Evolutionary conservation across 805 yeast species (phyloP), one percentile per base, ranked within the genome.

Genomic region (Metschnikowia borealis): DNA sequence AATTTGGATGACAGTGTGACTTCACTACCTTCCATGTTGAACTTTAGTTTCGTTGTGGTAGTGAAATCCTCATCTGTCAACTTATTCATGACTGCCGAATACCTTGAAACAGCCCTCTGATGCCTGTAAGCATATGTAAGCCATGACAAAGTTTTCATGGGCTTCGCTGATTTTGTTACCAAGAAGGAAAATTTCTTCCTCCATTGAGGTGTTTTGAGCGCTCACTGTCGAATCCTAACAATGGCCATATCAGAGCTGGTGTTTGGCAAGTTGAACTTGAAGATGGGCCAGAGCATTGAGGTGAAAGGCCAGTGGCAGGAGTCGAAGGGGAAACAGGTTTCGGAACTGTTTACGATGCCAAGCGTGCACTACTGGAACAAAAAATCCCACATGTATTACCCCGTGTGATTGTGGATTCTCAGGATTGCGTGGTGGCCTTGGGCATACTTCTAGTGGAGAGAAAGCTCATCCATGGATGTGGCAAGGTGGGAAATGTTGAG

Each of bases 51-150:
- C 58, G 89, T 86, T 21, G 83, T 82, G 10, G 80, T 71, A 33
- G 68, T 72, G 65, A 91, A 94, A 64, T 92, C 97, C 14, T 72
- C 77, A 44, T 82, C 85, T 1, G 77, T 78, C 38, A 94, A 70
- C 17, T 85, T 84, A 48, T 85, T 80, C 80, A 89, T 87, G 10
- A 85, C 77, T 35, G 96, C 95, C 0, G 97, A 88, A 61, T 96
- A 86, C 51, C 97, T 75, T 3, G 96, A 89, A 0, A 94, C 98
- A 0, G 97, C 91, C 7, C 96, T 50, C 99, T 78, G 43, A 94
- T 94, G 2, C 99, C 99, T 0, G 98, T 91, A 51, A 95, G 78
- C 97, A 94, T 92, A 66, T 92, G 67, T 94, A 95, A 1, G 97
- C 99, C 75, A 92, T 83, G 26, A 90, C 88, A 61, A 85, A 94